Evolutionary conservation across 352 stramenopile species (phyloP), one percentile per base, ranked within the genome.

Genomic region (Phytophthora pini): DNA sequence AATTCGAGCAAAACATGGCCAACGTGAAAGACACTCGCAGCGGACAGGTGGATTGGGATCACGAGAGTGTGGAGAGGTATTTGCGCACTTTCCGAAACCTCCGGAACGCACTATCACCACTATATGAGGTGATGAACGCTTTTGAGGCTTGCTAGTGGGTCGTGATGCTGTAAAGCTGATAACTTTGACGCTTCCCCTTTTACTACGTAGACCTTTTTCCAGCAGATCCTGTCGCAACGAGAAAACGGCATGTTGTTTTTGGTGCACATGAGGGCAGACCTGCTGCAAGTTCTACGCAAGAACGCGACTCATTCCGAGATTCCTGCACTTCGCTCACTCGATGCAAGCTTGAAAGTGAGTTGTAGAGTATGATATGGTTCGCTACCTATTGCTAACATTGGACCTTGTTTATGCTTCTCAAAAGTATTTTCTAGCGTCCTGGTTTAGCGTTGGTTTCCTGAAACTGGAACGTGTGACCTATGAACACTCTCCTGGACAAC

Each of bases 361-460:
- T 13, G 8, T 13, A 12, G 9, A 36, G 8, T 36, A 4, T 36
- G 31, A 36, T 36, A 12, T 36, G 31, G 31, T 36, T 36, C 9
- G 9, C 5, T 3, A 34, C 6, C 29, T 34, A 8, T 10, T 34
- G 29, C 29, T 34, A 34, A 13, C 31, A 1, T 36, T 36, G 12
- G 31, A 36, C 11, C 8, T 24, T 27, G 6, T 29, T 22, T 24
- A 10, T 4, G 0, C 9, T 48, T 45, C 24, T 53, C 65, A 88
- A 24, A 65, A 97, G 84, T 79, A 78, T 27, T 92, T 98, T 29
- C 75, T 99, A 5, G 84, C 90, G 5, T 90, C 87, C 22, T 98
- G 95, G 85, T 98, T 99, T 61, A 92, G 85, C 44, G 92, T 97
- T 24, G 94, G 91, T 13, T 96, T 98, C 49, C 56, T 99, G 32